Percentiles rank a stretch among this genome's conserved stretches.
phyloP scores from a whole-genome alignment of 345 rosid species.

The Pugionium cornutum region DNA sequence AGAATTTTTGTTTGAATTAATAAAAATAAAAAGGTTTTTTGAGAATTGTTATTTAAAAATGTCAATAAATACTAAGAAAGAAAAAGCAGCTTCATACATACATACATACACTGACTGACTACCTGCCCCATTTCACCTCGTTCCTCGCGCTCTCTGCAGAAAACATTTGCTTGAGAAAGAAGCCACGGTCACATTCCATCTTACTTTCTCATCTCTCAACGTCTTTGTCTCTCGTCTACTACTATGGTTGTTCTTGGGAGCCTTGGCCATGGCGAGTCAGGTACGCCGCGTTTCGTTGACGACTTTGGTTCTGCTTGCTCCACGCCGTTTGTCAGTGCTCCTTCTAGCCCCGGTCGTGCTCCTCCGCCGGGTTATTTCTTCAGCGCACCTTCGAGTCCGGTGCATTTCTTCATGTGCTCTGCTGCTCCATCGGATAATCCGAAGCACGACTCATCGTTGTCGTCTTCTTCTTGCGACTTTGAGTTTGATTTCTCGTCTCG shows the following conservation, averaged over 20 bases:
- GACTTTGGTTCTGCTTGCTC: constrained; percentile 46
- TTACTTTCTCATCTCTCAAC: background rate
- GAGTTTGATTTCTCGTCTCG: constrained; percentile 76
- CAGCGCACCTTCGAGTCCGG: constrained; percentile 86
- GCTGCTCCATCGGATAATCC: constrained; percentile 11
- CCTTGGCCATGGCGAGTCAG: constrained; percentile 10
- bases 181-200: no score
- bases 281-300: background rate
- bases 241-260: background rate
- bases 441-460: constrained; percentile 13
- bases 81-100: no score
- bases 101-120: no score
- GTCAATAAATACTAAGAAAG: no score
- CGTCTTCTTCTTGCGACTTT: background rate
- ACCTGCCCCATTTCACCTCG: no score
- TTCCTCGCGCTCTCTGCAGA: no score
- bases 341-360: constrained; percentile 73
- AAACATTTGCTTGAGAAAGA: no score
- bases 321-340: constrained; percentile 81
- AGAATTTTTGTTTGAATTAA: no score
- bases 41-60: no score
- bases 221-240: no score
- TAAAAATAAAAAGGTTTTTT: no score
- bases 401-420: constrained; percentile 58
- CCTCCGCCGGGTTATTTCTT: constrained; percentile 57